These are phyloP conservation scores for Ulmus americana DNA, from an alignment of 331 rosid genomes.

Conservation along the genomic window DNA sequence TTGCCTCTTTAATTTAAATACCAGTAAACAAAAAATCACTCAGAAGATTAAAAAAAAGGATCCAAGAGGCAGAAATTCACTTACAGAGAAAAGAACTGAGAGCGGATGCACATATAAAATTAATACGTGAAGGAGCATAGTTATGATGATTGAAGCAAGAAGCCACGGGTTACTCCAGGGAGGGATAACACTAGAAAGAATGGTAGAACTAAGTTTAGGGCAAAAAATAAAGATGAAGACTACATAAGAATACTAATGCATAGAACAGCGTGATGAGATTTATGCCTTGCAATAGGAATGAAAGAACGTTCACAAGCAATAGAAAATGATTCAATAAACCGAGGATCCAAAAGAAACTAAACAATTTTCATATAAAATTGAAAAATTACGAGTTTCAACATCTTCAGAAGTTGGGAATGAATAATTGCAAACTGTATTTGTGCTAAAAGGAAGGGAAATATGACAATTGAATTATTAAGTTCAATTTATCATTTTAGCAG, in stretches of 20 bases:
- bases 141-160: constrained; percentile 76
- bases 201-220: constrained; percentile 12
- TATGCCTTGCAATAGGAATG: too few relatives aligned
- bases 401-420: neutral
- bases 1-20: constrained; percentile 10
- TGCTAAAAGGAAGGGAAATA: neutral
- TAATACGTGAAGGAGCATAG: constrained; percentile 77
- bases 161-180: constrained; percentile 99
- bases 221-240: neutral
- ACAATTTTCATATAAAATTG: neutral
- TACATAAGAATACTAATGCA: too few relatives aligned
- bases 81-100: constrained; percentile 90
- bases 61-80: constrained; percentile 32
- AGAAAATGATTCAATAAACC: neutral
- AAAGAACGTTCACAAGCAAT: neutral
- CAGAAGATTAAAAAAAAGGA: constrained; percentile 12
- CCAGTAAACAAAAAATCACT: neutral
- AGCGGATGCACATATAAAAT: constrained; percentile 88
- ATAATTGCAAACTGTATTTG: neutral
- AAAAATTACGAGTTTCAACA: neutral
- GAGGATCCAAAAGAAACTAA: neutral
- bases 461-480: too few relatives aligned
- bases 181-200: constrained; percentile 67
- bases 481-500: too few relatives aligned
- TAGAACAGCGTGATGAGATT: too few relatives aligned